Percentiles rank a stretch among this genome's conserved stretches.
Conservation (phyloP, 2,329 filamentous ascomycete genomes). For the Xylaria digitata region DNA sequence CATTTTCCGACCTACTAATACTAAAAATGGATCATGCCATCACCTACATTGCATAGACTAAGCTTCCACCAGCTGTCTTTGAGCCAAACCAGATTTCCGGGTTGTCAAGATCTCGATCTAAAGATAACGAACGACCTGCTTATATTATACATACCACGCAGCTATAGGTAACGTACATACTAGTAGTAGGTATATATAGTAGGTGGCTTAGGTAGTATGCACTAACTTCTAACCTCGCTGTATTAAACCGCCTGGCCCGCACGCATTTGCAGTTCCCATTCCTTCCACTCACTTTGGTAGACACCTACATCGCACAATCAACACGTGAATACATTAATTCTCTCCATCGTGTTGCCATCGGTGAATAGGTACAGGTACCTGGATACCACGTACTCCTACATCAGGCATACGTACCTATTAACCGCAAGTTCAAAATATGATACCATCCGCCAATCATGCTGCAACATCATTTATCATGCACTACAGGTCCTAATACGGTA, state of each 20-base stretch:
- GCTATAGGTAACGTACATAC: no score
- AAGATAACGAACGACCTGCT: not conserved
- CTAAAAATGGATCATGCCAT: constrained; percentile 15
- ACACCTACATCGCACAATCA: not conserved
- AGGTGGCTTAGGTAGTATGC: no score
- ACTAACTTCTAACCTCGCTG: no score
- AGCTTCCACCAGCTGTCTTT: constrained; percentile 21
- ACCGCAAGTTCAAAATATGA: not conserved
- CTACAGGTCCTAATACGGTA: not conserved
- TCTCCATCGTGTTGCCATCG: not conserved
- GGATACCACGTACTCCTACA: not conserved
- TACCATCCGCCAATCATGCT: not conserved
- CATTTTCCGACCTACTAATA: not conserved
- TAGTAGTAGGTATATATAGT: no score
- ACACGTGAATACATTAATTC: not conserved
- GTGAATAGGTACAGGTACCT: not conserved
- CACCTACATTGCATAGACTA: constrained; percentile 27
- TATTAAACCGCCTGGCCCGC: no score
- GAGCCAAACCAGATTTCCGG: constrained; percentile 30
- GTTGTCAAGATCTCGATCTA: constrained; percentile 11
- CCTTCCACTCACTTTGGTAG: not conserved
- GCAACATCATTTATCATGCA: constrained; percentile 14
- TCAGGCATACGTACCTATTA: no score
- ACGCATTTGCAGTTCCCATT: not conserved
- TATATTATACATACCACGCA: no score